Conservation (phyloP, 1,284 basidiomycete species). For the Prillingera fragicola region DNA sequence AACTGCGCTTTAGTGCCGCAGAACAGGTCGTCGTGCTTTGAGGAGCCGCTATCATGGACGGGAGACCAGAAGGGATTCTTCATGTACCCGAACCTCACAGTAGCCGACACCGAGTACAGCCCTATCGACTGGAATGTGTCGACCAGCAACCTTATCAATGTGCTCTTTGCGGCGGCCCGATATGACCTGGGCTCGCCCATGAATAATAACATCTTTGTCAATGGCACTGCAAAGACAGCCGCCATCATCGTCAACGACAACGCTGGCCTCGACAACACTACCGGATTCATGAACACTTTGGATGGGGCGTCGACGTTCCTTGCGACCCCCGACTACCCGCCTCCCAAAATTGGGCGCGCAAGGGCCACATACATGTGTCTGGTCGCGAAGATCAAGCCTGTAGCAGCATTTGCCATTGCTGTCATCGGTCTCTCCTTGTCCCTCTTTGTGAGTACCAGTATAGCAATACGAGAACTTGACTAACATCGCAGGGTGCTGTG, state of each 20-base stretch:
- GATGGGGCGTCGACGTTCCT: slow-evolving; percentile 11
- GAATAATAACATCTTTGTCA: slow-evolving; percentile 17
- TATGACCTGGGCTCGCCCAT: slow-evolving; percentile 19
- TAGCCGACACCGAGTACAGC: neutral
- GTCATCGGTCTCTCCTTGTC: slow-evolving; percentile 16
- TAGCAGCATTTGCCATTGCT: slow-evolving; percentile 13
- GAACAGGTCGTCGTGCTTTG: slow-evolving; percentile 10
- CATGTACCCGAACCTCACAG: slow-evolving; percentile 16
- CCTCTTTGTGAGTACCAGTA: no score
- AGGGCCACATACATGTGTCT: slow-evolving; percentile 16
- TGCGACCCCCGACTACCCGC: slow-evolving; percentile 1
- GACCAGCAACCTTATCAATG: slow-evolving; percentile 14
- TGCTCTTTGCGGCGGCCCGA: slow-evolving; percentile 15
- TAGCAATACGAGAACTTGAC: no score
- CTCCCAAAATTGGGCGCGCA: slow-evolving; percentile 8
- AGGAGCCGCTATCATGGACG: slow-evolving; percentile 5
- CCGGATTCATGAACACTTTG: slow-evolving; percentile 5
- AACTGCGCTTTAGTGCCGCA: slow-evolving; percentile 16
- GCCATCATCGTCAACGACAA: slow-evolving; percentile 5
- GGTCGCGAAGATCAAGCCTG: slow-evolving; percentile 15
- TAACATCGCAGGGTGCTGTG: no score
- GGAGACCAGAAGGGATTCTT: slow-evolving; percentile 14
- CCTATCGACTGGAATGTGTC: slow-evolving; percentile 8
- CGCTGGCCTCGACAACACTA: slow-evolving; percentile 6
- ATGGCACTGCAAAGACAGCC: slow-evolving; percentile 3